A percentile compares a stretch with the other conserved stretches of the same genome.
Evolutionary conservation across 2,329 filamentous ascomycete species (phyloP).

Genomic region (Diaporthe ampelina): DNA sequence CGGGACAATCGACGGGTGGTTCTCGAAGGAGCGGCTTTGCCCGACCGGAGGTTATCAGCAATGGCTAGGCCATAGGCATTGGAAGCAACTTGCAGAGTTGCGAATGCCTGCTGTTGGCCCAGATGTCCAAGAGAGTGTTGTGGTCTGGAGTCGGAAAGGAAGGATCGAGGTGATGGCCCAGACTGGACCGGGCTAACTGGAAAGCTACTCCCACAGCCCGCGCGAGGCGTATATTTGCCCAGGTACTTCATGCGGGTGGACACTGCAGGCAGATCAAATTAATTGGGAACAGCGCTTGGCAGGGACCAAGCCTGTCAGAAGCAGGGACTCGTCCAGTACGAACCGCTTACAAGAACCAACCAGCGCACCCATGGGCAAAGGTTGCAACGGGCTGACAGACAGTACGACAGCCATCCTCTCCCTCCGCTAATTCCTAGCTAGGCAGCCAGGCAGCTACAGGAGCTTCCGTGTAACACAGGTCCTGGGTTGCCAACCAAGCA

Average conservation of each 20-base stretch:
- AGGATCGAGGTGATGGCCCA: background rate
- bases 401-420: too few relatives aligned
- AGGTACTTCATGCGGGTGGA: slow-evolving; percentile 17
- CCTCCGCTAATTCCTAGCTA: background rate
- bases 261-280: slow-evolving; percentile 17
- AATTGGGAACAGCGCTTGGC: slow-evolving; percentile 31
- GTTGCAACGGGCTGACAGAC: too few relatives aligned
- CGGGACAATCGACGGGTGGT: slow-evolving; percentile 13
- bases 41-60: background rate
- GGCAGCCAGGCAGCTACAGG: too few relatives aligned
- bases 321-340: background rate
- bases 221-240: background rate
- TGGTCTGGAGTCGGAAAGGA: background rate
- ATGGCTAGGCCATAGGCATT: slow-evolving; percentile 25
- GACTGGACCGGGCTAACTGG: background rate
- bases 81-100: slow-evolving; percentile 6
- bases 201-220: background rate
- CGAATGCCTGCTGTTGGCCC: slow-evolving; percentile 6
- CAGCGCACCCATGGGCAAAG: background rate
- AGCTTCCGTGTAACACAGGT: background rate
- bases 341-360: background rate
- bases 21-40: slow-evolving; percentile 18
- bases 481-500: background rate
- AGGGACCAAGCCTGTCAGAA: slow-evolving; percentile 29
- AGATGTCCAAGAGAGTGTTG: background rate